Evolutionary conservation across 306 rosid species (phyloP).

Genomic region (Cicer chorassanicum): DNA sequence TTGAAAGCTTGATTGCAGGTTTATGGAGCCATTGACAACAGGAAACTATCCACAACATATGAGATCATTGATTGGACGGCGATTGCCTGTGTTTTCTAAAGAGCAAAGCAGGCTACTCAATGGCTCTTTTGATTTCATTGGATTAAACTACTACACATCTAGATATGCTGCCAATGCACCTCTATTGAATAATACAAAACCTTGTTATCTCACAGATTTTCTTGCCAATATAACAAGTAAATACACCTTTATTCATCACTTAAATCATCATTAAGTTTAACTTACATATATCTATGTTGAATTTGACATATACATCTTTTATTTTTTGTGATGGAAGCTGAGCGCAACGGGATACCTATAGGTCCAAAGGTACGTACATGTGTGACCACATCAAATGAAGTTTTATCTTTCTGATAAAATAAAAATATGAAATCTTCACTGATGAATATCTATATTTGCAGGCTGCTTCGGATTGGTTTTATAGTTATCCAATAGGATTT

Average conservation of each 20-base stretch:
- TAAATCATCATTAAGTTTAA: neutral
- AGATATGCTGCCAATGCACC: slow-evolving; percentile 52
- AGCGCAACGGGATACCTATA: slow-evolving; percentile 52
- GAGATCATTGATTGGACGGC: slow-evolving; percentile 49
- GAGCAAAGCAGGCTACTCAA: slow-evolving; percentile 39
- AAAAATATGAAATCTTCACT: neutral
- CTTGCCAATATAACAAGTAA: slow-evolving; percentile 49
- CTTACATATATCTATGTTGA: neutral
- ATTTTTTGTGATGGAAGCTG: slow-evolving; percentile 33
- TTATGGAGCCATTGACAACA: slow-evolving; percentile 55
- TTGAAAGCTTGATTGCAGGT: slow-evolving; percentile 46
- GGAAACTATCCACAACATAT: slow-evolving; percentile 68
- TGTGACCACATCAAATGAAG: neutral
- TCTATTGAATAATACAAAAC: neutral
- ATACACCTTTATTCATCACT: neutral
- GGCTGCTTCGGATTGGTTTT: slow-evolving; percentile 62
- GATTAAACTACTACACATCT: slow-evolving; percentile 68
- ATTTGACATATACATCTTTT: slow-evolving; percentile 16
- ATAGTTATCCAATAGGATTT: slow-evolving; percentile 60
- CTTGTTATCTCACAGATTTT: slow-evolving; percentile 48
- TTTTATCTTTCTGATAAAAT: neutral
- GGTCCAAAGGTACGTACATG: slow-evolving; percentile 55
- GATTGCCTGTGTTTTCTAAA: slow-evolving; percentile 60
- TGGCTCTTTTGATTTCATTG: slow-evolving; percentile 69
- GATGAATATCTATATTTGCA: slow-evolving; percentile 32